Base-by-base conservation (phyloP, 169 alveolate genomes). In the Eimeria maxima region DNA sequence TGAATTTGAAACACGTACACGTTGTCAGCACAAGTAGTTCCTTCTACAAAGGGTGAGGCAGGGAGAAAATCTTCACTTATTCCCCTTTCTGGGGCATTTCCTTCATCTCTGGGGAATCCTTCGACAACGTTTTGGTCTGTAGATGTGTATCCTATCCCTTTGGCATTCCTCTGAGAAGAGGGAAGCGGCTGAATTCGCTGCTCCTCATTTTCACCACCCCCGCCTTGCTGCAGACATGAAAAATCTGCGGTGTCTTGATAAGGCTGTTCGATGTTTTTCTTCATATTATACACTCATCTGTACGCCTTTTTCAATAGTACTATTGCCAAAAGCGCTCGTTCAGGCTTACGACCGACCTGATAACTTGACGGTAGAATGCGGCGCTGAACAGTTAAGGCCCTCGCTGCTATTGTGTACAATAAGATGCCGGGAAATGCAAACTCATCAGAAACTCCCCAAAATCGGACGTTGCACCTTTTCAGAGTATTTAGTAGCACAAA, bases 1-100 rank as follows among this genome's bases (percentile, higher is more conserved):
- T 86, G 93, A n/a, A 86, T 53, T 24, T 57, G 81, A 60, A 86
- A 86, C 38, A 55, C 29, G 38, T 33, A 47, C 22, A 65, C 44
- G n/a, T 55, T 55, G 45, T 13, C 4, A 1, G 7, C 65, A 11
- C 81, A 6, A 16, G 47, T 63, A 27, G n/a, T 42, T 16, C 42
- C 67, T n/a, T 38, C 80, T 5, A 18, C 53, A 55, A n/a, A 78
- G 55, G 38, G 20, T 14, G 67, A 22, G 63, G 33, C 93, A 13
- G 50, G 80, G 4, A 16, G 7, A 69, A 27, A 24, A 69, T 7
- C 4, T 27, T 47, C 29, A 29, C 44, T 29, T 0, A 27, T 29
- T 69, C 24, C 50, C n/a, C 33, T 33, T 0, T 10, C 45, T 69
- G 50, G 0, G 1, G 27, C 8, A 69, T 45, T 29, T 33, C 50